Conservation (phyloP, 768 basidiomycete genomes). For the Mycena metata region DNA sequence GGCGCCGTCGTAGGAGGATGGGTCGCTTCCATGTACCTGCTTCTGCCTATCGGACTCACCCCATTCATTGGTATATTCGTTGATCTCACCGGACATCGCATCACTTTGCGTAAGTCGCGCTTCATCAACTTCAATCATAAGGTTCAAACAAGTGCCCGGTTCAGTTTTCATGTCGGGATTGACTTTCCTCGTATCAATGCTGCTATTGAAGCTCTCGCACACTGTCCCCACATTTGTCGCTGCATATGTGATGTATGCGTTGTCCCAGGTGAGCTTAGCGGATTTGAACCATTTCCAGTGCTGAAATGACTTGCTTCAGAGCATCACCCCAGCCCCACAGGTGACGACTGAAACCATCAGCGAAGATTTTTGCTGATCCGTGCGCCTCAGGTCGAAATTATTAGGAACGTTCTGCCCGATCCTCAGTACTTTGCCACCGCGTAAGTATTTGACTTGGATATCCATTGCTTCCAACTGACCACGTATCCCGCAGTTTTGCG, state of each 20-base stretch:
- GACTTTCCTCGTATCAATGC: conserved; percentile 57
- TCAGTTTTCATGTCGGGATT: conserved; percentile 56
- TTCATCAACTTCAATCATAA: not conserved
- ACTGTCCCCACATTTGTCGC: conserved; percentile 56
- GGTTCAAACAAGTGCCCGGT: not conserved
- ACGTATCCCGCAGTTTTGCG: conserved; percentile 46
- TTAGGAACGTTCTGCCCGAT: conserved; percentile 57
- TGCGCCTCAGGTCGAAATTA: conserved; percentile 54
- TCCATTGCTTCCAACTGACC: not conserved
- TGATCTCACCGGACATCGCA: conserved; percentile 54
- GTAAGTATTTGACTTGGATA: conserved; percentile 39
- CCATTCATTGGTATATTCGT: conserved; percentile 58
- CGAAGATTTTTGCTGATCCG: conserved; percentile 45
- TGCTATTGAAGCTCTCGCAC: conserved; percentile 55
- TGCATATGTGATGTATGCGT: conserved; percentile 58
- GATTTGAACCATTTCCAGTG: conserved; percentile 10
- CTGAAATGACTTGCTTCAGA: conserved; percentile 5
- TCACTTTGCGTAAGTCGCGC: conserved; percentile 52
- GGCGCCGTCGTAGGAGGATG: conserved; percentile 60
- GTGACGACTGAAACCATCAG: conserved; percentile 25
- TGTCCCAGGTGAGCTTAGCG: conserved; percentile 51
- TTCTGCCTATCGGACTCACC: conserved; percentile 55
- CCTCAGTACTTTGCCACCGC: conserved; percentile 57
- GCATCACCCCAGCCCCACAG: conserved; percentile 18
- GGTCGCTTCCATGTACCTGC: conserved; percentile 59